Conservation (phyloP, 2,329 filamentous ascomycete species). For the Elsinoe necatrix region DNA sequence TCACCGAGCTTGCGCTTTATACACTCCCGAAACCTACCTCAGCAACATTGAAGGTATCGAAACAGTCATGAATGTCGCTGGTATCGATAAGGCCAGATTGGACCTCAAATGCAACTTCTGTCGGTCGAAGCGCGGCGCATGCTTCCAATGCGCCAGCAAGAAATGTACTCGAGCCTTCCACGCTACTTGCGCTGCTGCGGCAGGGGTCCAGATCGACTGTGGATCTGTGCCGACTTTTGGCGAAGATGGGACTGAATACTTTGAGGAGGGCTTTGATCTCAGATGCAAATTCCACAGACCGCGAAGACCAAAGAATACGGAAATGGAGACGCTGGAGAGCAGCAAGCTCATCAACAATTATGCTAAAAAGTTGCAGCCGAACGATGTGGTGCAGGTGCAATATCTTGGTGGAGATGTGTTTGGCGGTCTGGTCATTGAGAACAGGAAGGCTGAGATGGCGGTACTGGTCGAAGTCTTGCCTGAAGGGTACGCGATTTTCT, state of each 20-base stretch:
- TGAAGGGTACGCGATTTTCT: slow-evolving; percentile 55
- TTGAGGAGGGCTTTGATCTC: slow-evolving; percentile 83
- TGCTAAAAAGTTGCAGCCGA: slow-evolving; percentile 58
- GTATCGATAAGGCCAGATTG: slow-evolving; percentile 75
- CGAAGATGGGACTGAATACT: slow-evolving; percentile 87
- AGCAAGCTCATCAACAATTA: slow-evolving; percentile 60
- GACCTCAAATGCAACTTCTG: slow-evolving; percentile 94
- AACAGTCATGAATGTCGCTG: slow-evolving; percentile 66
- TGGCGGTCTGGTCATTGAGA: slow-evolving; percentile 80
- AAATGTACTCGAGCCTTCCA: slow-evolving; percentile 93
- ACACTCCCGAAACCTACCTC: slow-evolving; percentile 86
- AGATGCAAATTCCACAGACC: slow-evolving; percentile 89
- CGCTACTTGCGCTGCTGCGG: slow-evolving; percentile 84
- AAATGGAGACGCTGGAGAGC: slow-evolving; percentile 55
- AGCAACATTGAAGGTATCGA: slow-evolving; percentile 58
- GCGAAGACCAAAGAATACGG: slow-evolving; percentile 66
- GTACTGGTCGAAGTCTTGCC: slow-evolving; percentile 77
- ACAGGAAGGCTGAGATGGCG: slow-evolving; percentile 64
- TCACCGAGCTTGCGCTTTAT: slow-evolving; percentile 80
- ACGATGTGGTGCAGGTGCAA: slow-evolving; percentile 81
- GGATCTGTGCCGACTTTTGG: slow-evolving; percentile 78
- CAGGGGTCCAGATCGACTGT: slow-evolving; percentile 84
- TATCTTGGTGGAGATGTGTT: slow-evolving; percentile 79
- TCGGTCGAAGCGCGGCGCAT: slow-evolving; percentile 86
- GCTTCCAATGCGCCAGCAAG: slow-evolving; percentile 92